Evolutionary conservation across 2,329 filamentous ascomycete genomes (phyloP).

Genomic region (Pyricularia sp.): DNA sequence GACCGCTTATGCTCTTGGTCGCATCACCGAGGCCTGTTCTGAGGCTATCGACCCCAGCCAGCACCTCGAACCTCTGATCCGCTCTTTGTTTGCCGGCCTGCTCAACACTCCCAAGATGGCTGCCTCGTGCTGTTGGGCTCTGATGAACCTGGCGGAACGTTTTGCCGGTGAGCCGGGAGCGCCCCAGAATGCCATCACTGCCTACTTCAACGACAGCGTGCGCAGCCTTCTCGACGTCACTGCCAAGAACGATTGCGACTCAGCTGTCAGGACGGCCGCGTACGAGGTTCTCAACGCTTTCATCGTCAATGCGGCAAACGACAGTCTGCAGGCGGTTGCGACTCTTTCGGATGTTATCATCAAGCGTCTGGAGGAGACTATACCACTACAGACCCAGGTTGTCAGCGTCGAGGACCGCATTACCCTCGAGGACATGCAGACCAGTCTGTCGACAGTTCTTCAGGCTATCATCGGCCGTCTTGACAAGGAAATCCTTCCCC

Average conservation of each 20-base stretch:
- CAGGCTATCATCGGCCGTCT: conserved; percentile 86
- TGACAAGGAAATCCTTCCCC: conserved; percentile 82
- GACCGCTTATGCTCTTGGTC: conserved; percentile 88
- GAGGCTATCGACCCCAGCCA: conserved; percentile 79
- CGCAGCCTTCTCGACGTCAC: conserved; percentile 79
- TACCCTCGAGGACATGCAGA: conserved; percentile 95
- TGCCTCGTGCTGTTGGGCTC: conserved; percentile 94
- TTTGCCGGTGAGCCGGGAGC: conserved; percentile 82
- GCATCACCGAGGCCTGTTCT: conserved; percentile 89
- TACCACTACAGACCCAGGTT: conserved; percentile 83
- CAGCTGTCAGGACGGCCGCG: conserved; percentile 83
- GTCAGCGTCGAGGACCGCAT: conserved; percentile 96
- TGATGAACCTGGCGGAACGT: conserved; percentile 96
- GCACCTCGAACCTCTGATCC: conserved; percentile 78
- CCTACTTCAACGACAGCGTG: conserved; percentile 89
- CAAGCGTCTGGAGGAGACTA: conserved; percentile 81
- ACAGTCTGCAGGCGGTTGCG: conserved; percentile 73
- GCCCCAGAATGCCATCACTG: conserved; percentile 70
- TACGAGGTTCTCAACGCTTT: conserved; percentile 97
- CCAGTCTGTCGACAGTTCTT: conserved; percentile 83
- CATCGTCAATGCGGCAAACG: conserved; percentile 79
- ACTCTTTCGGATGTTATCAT: conserved; percentile 81
- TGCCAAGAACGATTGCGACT: conserved; percentile 72
- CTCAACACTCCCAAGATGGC: conserved; percentile 94
- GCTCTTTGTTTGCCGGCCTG: conserved; percentile 81